Evolutionary conservation across 371 early-diverging fungal genomes (phyloP).

Genomic region (Rhizopus delemar): DNA sequence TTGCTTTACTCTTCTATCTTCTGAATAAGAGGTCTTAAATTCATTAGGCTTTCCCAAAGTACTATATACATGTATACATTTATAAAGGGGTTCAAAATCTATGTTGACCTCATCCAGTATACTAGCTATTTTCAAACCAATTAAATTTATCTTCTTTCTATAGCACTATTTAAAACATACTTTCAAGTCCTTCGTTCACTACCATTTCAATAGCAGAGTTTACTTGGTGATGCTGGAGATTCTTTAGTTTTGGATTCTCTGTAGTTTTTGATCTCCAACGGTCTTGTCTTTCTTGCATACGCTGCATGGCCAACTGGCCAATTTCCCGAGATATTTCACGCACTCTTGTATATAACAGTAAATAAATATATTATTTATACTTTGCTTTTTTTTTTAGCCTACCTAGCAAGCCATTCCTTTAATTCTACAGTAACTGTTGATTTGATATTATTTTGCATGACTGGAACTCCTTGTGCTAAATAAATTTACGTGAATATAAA

Average conservation of each 20-base stretch:
- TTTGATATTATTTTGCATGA: slow-evolving; percentile 81
- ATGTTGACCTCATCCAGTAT: slow-evolving; percentile 73
- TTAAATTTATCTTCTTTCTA: neutral
- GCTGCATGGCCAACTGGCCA: slow-evolving; percentile 82
- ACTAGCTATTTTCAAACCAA: slow-evolving; percentile 47
- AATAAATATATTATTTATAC: neutral
- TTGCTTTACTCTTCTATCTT: slow-evolving; percentile 74
- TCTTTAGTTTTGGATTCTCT: slow-evolving; percentile 57
- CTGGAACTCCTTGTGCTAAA: slow-evolving; percentile 78
- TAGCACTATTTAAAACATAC: slow-evolving; percentile 40
- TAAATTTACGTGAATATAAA: neutral
- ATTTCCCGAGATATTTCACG: slow-evolving; percentile 84
- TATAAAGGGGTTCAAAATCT: slow-evolving; percentile 93
- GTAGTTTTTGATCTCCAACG: slow-evolving; percentile 59
- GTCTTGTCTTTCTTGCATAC: slow-evolving; percentile 71
- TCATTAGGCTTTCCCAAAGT: slow-evolving; percentile 85
- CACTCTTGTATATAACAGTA: slow-evolving; percentile 50
- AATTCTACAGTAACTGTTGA: slow-evolving; percentile 83
- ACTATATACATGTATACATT: slow-evolving; percentile 93
- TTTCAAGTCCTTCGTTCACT: slow-evolving; percentile 83
- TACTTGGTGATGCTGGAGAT: slow-evolving; percentile 64
- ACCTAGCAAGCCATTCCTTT: slow-evolving; percentile 91
- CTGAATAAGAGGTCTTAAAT: slow-evolving; percentile 87
- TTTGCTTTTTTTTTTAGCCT: slow-evolving; percentile 12
- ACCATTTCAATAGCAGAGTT: slow-evolving; percentile 87